A percentile compares a stretch with the other conserved stretches of the same genome.
Conservation (phyloP, 176 grass and related monocot genomes). For the Panicum miliaceum region DNA sequence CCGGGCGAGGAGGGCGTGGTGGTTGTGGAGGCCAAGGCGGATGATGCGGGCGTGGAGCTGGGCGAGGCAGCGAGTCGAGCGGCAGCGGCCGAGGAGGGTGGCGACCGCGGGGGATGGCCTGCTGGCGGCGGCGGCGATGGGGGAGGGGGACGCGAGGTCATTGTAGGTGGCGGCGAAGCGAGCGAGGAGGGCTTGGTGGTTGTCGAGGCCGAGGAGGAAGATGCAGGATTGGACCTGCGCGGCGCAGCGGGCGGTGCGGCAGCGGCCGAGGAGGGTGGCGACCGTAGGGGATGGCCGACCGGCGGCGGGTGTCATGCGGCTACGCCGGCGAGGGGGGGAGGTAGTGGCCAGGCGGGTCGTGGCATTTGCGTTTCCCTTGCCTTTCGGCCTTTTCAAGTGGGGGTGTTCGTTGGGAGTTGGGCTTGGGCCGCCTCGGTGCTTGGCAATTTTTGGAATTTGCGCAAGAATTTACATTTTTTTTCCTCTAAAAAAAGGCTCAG, state of each 20-base stretch:
- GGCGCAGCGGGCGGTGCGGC: constrained; percentile 12
- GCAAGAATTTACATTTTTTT: too few relatives aligned
- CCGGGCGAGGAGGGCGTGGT: constrained; percentile 76
- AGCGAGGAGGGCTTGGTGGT: constrained; percentile 58
- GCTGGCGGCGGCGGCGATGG: constrained; percentile 30
- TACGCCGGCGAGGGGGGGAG: not conserved
- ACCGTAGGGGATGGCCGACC: constrained; percentile 50
- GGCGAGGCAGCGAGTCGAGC: constrained; percentile 44
- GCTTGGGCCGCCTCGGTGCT: not conserved
- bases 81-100: constrained; percentile 51
- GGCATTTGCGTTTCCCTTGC: constrained; percentile 28
- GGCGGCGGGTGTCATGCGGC: constrained; percentile 57
- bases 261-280: constrained; percentile 41
- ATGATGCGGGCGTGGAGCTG: constrained; percentile 60
- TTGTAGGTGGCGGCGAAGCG: constrained; percentile 54
- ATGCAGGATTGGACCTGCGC: constrained; percentile 39
- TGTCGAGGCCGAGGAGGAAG: constrained; percentile 45
- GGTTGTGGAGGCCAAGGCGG: constrained; percentile 54
- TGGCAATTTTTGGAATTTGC: too few relatives aligned
- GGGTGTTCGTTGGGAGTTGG: not conserved
- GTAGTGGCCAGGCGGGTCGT: not conserved
- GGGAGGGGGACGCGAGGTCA: constrained; percentile 32
- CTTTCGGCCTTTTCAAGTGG: not conserved
- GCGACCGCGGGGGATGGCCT: constrained; percentile 41
- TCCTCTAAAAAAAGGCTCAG: too few relatives aligned